These are phyloP conservation scores for Calocera viscosa DNA, from an alignment of 768 basidiomycete genomes.

Conservation along the genomic window DNA sequence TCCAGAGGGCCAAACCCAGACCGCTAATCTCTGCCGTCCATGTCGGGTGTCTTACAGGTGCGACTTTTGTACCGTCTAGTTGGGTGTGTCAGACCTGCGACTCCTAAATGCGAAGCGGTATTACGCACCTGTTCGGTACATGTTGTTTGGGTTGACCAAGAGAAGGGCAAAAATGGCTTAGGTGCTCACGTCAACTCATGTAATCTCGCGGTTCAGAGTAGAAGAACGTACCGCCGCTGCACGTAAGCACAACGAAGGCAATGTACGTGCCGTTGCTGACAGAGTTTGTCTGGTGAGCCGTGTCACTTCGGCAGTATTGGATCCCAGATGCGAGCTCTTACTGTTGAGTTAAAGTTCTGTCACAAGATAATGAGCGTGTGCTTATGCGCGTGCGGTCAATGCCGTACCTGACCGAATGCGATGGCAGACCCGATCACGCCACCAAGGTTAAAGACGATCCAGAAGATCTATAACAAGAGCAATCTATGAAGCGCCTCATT, in stretches of 20 bases:
- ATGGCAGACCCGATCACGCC: slow-evolving; percentile 19
- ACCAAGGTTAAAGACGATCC: slow-evolving; percentile 60
- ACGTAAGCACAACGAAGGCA: slow-evolving; percentile 58
- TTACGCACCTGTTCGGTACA: slow-evolving; percentile 42
- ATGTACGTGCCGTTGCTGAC: slow-evolving; percentile 39
- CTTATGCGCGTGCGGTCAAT: background rate
- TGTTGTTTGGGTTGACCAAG: slow-evolving; percentile 59
- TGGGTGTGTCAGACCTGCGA: background rate
- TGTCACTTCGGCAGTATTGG: background rate
- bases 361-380: background rate
- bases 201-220: slow-evolving; percentile 38
- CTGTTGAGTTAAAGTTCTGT: background rate
- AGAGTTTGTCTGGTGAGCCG: slow-evolving; percentile 13
- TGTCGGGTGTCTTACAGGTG: slow-evolving; percentile 49
- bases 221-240: slow-evolving; percentile 35
- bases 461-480: slow-evolving; percentile 45
- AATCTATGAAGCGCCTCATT: background rate
- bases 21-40: slow-evolving; percentile 66
- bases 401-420: slow-evolving; percentile 14
- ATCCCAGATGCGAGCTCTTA: background rate
- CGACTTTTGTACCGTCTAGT: slow-evolving; percentile 53
- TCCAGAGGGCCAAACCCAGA: slow-evolving; percentile 52
- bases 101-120: slow-evolving; percentile 11
- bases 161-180: slow-evolving; percentile 25
- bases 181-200: background rate